Evolutionary conservation across 164 flowering plant species (phyloP).

Genomic region (Chimonanthus praecox): DNA sequence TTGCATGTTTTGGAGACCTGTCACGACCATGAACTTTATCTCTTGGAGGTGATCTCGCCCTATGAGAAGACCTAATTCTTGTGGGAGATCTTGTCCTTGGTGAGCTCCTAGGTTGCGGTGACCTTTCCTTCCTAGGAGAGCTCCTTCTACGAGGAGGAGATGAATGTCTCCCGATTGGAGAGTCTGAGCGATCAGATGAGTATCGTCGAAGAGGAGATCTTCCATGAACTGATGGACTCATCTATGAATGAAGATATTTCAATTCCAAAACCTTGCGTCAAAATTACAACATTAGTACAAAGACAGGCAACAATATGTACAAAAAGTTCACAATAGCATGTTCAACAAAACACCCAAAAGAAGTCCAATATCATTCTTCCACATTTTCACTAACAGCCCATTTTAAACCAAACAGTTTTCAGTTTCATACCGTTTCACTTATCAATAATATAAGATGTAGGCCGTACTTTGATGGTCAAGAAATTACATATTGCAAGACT

Average conservation of each 20-base stretch:
- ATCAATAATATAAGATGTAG: too few species aligned
- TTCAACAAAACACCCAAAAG: too few species aligned
- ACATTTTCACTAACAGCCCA: too few species aligned
- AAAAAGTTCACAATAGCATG: neutral
- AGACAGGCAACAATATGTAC: neutral
- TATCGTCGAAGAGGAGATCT: slow-evolving; percentile 19
- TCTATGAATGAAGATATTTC: slow-evolving; percentile 5
- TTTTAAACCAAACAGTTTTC: too few species aligned
- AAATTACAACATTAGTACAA: neutral
- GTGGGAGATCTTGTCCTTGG: slow-evolving; percentile 33
- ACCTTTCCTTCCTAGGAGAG: slow-evolving; percentile 40
- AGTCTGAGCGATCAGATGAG: slow-evolving; percentile 26
- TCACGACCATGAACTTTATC: slow-evolving; percentile 25
- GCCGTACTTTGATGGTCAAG: too few species aligned
- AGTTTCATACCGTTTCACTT: too few species aligned
- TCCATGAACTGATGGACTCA: slow-evolving; percentile 20
- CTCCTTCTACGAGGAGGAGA: slow-evolving; percentile 37
- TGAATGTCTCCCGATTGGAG: slow-evolving; percentile 33
- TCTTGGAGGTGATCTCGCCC: slow-evolving; percentile 18
- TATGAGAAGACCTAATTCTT: slow-evolving; percentile 20
- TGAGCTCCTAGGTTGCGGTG: slow-evolving; percentile 38
- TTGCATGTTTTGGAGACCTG: slow-evolving; percentile 24
- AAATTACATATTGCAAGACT: too few species aligned
- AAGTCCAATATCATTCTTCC: too few species aligned
- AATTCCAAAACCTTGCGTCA: too few species aligned